Percentiles rank a stretch among this genome's conserved stretches.
phyloP scores from a whole-genome alignment of 2,329 filamentous ascomycete species.

The Colletotrichum sp. region DNA sequence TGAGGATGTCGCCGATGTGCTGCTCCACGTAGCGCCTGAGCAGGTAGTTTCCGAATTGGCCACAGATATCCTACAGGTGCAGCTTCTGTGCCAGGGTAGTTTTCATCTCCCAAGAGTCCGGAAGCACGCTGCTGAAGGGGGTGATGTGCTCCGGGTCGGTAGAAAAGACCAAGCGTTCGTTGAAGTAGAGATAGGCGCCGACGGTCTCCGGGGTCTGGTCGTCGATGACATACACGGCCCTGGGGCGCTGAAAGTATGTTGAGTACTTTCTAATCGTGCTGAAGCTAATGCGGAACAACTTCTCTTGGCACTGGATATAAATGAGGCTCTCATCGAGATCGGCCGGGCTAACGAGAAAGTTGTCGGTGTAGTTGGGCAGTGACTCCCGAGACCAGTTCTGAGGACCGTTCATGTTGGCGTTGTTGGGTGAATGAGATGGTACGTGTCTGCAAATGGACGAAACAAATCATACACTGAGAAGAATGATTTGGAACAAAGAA shows the following conservation, averaged over 20 bases:
- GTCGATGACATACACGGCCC: background rate
- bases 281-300: background rate
- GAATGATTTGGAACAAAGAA: background rate
- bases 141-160: background rate
- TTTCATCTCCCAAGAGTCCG: background rate
- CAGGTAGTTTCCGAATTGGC: background rate
- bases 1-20: background rate
- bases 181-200: background rate
- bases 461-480: background rate
- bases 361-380: background rate
- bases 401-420: background rate
- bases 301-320: background rate
- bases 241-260: background rate
- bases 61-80: background rate
- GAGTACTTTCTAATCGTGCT: background rate
- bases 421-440: background rate
- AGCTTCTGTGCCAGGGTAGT: background rate
- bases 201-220: background rate
- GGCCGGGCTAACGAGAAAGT: background rate
- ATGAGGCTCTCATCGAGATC: accelerated
- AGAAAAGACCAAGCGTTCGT: background rate
- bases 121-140: background rate
- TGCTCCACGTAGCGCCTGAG: background rate
- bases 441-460: background rate
- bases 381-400: background rate